A percentile compares a stretch with the other conserved stretches of the same genome.
phyloP scores from a whole-genome alignment of 2,329 filamentous ascomycete genomes.

The Fusarium kyushuense region DNA sequence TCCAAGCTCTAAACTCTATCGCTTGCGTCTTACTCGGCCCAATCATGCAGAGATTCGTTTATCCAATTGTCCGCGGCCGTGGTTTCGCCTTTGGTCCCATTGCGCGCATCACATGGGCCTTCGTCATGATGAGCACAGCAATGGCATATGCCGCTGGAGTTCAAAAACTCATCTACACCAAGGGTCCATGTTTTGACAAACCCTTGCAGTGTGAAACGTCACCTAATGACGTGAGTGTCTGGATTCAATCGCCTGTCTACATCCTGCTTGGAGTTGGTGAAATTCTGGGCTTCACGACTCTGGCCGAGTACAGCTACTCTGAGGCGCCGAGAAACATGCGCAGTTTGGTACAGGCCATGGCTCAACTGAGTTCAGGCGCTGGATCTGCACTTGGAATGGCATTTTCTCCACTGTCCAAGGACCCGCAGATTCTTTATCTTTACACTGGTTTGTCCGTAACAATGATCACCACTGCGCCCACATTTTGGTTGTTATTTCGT shows the following conservation, averaged over 20 bases:
- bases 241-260: conserved; percentile 4
- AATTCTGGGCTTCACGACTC: conserved; percentile 4
- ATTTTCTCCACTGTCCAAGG: background rate
- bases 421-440: conserved; percentile 1
- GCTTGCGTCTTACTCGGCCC: conserved; percentile 1
- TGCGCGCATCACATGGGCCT: conserved; percentile 5
- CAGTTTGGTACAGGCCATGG: conserved; percentile 2
- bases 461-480: background rate
- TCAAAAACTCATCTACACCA: conserved; percentile 6
- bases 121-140: conserved; percentile 6
- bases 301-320: conserved; percentile 4
- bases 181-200: background rate
- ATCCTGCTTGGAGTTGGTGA: background rate
- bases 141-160: conserved; percentile 10
- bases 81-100: conserved; percentile 3
- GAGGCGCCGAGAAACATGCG: conserved; percentile 4
- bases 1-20: conserved; percentile 9
- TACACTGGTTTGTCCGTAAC: background rate
- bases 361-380: conserved; percentile 3
- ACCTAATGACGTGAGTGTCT: conserved; percentile 8
- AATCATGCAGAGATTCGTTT: conserved; percentile 3
- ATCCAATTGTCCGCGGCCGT: background rate
- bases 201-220: conserved; percentile 1
- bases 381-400: conserved; percentile 8
- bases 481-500: background rate